phyloP scores from a whole-genome alignment of 805 yeast species.

The Pichia kluyveri region DNA sequence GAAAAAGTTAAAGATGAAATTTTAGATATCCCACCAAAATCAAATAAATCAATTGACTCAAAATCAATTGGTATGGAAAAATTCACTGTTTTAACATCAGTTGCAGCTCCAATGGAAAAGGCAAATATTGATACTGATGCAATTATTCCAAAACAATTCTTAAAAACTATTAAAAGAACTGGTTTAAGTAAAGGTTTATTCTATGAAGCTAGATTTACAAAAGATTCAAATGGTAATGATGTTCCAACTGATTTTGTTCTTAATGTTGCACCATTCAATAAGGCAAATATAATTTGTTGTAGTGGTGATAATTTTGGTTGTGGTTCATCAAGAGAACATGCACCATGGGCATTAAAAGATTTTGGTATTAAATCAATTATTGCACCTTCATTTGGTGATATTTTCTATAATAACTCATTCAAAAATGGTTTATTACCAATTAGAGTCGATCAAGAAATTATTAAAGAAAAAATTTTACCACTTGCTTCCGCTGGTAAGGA shows the following conservation, averaged over 20 bases:
- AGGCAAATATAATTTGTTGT: conserved; percentile 77
- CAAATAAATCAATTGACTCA: conserved; percentile 27
- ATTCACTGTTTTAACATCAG: conserved; percentile 67
- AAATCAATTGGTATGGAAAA: conserved; percentile 55
- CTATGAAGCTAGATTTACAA: conserved; percentile 78
- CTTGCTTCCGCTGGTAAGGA: conserved; percentile 65
- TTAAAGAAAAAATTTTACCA: conserved; percentile 65
- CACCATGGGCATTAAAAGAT: conserved; percentile 98
- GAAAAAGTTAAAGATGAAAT: conserved; percentile 42
- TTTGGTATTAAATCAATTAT: conserved; percentile 93
- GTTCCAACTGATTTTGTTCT: conserved; percentile 83
- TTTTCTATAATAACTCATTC: conserved; percentile 93
- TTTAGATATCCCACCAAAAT: conserved; percentile 51
- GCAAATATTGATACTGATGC: conserved; percentile 98
- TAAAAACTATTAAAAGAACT: conserved; percentile 95
- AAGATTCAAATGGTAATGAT: conserved; percentile 61
- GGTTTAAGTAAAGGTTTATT: conserved; percentile 85
- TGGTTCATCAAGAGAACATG: conserved; percentile 98
- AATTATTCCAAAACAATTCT: conserved; percentile 95
- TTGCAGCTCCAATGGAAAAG: conserved; percentile 90
- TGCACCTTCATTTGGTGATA: conserved; percentile 98
- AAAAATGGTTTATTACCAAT: conserved; percentile 94
- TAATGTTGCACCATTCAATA: conserved; percentile 74
- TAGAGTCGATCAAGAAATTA: conserved; percentile 74
- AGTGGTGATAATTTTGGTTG: conserved; percentile 98